Evolutionary conservation across 805 yeast species (phyloP).

Genomic region (Wickerhamiella cacticola): DNA sequence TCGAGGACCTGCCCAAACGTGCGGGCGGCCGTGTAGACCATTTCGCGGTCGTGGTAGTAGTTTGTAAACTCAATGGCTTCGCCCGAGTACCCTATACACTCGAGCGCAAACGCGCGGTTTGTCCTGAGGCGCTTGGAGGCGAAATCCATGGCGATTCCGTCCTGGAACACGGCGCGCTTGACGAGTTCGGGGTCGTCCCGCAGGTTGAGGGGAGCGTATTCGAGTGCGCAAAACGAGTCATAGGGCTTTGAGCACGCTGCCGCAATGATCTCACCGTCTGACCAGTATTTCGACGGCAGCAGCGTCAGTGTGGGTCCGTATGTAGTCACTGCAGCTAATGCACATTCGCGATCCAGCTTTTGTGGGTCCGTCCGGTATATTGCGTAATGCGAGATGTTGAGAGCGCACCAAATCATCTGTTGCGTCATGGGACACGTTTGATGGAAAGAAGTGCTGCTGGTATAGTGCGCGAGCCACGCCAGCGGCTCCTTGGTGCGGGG

Average conservation of each 20-base stretch:
- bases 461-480: background rate
- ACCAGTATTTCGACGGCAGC: background rate
- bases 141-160: conserved; percentile 1
- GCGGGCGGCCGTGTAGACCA: background rate
- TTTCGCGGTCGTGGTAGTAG: background rate
- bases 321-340: background rate
- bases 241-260: background rate
- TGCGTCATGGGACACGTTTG: background rate
- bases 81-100: background rate
- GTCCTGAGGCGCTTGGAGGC: conserved; percentile 1
- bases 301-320: background rate
- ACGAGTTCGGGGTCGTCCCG: conserved; percentile 2
- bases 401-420: background rate
- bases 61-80: background rate
- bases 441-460: background rate
- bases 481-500: background rate
- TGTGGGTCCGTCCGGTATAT: background rate
- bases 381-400: background rate
- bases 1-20: background rate
- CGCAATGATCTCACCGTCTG: background rate
- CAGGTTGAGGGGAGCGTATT: background rate
- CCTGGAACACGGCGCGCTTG: background rate
- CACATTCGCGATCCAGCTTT: background rate
- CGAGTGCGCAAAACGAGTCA: background rate
- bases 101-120: background rate